Evolutionary conservation across 768 basidiomycete genomes (phyloP).

Genomic region (Leccinum truebloodii): DNA sequence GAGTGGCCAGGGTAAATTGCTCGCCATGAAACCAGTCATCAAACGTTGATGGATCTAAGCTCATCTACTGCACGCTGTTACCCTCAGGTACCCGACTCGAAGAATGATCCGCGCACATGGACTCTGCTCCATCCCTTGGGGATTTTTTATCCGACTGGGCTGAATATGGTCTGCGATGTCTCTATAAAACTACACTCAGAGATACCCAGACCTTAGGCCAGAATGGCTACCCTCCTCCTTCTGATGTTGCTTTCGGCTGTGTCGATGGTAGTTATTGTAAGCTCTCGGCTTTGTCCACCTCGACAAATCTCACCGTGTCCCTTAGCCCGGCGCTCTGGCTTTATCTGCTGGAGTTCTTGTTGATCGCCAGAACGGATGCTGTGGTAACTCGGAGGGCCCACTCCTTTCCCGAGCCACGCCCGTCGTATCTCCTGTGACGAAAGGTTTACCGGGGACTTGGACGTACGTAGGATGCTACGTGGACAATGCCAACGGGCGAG

Average conservation of each 20-base stretch:
- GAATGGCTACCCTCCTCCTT: slow-evolving; percentile 4
- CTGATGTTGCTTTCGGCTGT: background rate
- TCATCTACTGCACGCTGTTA: background rate
- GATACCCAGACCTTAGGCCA: background rate
- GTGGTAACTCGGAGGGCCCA: background rate
- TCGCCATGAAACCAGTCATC: background rate
- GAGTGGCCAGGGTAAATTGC: background rate
- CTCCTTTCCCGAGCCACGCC: background rate
- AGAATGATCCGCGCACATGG: background rate
- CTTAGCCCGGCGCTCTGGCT: background rate
- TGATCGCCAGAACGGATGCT: background rate
- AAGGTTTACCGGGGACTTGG: slow-evolving; percentile 57
- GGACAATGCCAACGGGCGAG: slow-evolving; percentile 69
- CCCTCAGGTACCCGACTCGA: background rate
- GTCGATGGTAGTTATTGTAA: background rate
- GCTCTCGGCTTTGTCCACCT: background rate
- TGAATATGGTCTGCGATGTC: background rate
- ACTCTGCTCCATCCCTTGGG: background rate
- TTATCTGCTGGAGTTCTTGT: background rate
- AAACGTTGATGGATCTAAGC: background rate
- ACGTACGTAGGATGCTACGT: slow-evolving; percentile 67
- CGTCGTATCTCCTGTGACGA: slow-evolving; percentile 40
- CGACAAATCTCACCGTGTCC: background rate
- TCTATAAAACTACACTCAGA: background rate
- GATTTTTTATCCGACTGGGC: background rate